Evolutionary conservation across 768 basidiomycete species (phyloP).

Genomic region (Porpolomopsis calyptriformis): DNA sequence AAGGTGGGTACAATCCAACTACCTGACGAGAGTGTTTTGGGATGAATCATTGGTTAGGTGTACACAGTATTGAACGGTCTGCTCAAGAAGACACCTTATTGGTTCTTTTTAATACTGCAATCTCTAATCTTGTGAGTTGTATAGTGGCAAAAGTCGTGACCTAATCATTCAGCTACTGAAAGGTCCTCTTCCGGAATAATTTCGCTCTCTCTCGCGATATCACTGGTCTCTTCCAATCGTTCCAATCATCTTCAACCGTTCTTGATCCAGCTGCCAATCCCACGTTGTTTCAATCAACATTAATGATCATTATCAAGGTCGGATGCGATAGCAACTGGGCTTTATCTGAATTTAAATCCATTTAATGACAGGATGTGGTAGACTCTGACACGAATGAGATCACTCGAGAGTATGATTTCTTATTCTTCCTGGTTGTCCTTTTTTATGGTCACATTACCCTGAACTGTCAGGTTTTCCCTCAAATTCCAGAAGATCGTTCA

Average conservation of each 20-base stretch:
- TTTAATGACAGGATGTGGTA: conserved; percentile 42
- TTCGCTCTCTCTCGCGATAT: conserved; percentile 54
- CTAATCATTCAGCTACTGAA: not conserved
- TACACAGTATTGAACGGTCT: conserved; percentile 54
- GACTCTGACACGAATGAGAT: conserved; percentile 53
- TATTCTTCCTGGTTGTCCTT: not conserved
- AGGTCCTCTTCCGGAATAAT: conserved; percentile 59
- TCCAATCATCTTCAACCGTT: conserved; percentile 47
- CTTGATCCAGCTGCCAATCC: conserved; percentile 51
- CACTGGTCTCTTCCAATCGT: conserved; percentile 51
- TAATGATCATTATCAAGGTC: conserved; percentile 57
- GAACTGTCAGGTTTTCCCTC: conserved; percentile 33
- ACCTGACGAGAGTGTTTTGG: not conserved
- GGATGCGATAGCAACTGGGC: not conserved
- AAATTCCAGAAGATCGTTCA: conserved; percentile 56
- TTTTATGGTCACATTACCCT: not conserved
- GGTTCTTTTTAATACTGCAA: conserved; percentile 54
- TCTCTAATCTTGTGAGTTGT: conserved; percentile 45
- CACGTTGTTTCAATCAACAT: conserved; percentile 44
- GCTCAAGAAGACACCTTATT: conserved; percentile 54
- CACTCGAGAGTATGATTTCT: conserved; percentile 37
- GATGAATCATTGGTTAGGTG: conserved; percentile 25
- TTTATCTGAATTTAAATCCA: not conserved
- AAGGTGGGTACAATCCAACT: conserved; percentile 29
- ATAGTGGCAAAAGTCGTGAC: not conserved